Evolutionary conservation across 805 yeast genomes (phyloP), one percentile per base, ranked within the genome.

Genomic region (Lachancea nothofagi): DNA sequence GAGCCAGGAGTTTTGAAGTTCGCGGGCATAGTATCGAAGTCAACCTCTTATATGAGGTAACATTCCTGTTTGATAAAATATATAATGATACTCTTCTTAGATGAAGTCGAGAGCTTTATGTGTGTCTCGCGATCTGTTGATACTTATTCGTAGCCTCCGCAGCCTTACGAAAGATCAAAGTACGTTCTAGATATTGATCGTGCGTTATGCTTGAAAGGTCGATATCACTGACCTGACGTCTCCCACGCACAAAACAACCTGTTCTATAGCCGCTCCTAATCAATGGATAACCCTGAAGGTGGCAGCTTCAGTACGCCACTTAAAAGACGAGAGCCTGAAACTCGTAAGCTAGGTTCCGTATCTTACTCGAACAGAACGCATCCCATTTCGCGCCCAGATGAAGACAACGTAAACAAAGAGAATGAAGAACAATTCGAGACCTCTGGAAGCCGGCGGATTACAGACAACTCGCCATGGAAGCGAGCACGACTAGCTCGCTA

Each of bases 241-340:
- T 23, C 25, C 10, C 25, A 23, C 7, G 7, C 29, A 8, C 7
- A 21, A 31, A 7, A 25, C n/a, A 5, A 21, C 12, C 9, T 20
- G 26, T 31, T 31, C 25, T 8, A 23, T 13, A 31, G 13, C 15
- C 26, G 18, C 4, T 9, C 26, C 7, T 9, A 26, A 18, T 18
- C 32, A 12, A 35, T 35, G 38, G 38, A 28, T 7, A 21, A 28
- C n/a, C 21, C 32, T 21, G 14, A 35, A 17, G 12, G 13, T 13
- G 27, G 32, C 3, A 35, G 32, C 33, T 35, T 35, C 32, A 35
- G 38, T 20, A 35, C 38, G 28, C 38, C 38, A 19, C 17, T 35
- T 2, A 26, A 21, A 19, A 27, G 28, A 12, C 19, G 15, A 7
- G 4, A 20, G 20, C 29, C 23, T 7, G 38, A 35, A 13, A 2